phyloP scores from a whole-genome alignment of 805 yeast genomes.

The Zygoascus flipseniorum region DNA sequence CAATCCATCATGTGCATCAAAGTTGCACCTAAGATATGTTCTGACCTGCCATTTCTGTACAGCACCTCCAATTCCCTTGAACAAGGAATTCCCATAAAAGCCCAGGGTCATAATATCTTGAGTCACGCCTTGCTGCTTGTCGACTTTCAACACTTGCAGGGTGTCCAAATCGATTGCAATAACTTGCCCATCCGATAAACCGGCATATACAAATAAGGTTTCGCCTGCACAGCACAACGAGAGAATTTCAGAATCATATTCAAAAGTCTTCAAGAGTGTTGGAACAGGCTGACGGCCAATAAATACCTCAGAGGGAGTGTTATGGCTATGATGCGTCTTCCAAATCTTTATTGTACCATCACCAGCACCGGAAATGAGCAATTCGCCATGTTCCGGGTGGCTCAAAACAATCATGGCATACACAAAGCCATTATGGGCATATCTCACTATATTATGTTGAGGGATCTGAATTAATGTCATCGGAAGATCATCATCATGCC shows the following conservation, averaged over 20 bases:
- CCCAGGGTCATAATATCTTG: constrained; percentile 56
- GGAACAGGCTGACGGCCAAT: background rate
- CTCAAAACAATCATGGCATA: constrained; percentile 49
- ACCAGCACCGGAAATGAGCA: constrained; percentile 71
- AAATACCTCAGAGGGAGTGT: background rate
- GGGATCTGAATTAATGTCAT: constrained; percentile 43
- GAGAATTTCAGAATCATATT: constrained; percentile 49
- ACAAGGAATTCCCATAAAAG: constrained; percentile 47
- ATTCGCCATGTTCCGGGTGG: constrained; percentile 23
- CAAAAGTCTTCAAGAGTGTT: constrained; percentile 32
- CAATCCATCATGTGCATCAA: constrained; percentile 47
- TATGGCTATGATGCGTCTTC: constrained; percentile 36
- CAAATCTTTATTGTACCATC: constrained; percentile 84
- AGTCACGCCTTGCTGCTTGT: constrained; percentile 28
- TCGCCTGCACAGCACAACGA: constrained; percentile 48
- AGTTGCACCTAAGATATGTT: constrained; percentile 35
- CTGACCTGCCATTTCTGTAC: constrained; percentile 46
- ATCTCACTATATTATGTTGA: constrained; percentile 52
- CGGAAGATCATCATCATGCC: constrained; percentile 1
- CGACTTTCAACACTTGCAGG: constrained; percentile 45
- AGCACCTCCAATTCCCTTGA: constrained; percentile 49
- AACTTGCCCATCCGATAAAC: constrained; percentile 65
- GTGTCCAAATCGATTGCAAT: constrained; percentile 85
- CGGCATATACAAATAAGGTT: constrained; percentile 73
- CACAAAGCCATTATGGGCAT: constrained; percentile 89